These are phyloP conservation scores for Botrytis medusae DNA, from an alignment of 2,329 filamentous ascomycete genomes.

Conservation along the genomic window DNA sequence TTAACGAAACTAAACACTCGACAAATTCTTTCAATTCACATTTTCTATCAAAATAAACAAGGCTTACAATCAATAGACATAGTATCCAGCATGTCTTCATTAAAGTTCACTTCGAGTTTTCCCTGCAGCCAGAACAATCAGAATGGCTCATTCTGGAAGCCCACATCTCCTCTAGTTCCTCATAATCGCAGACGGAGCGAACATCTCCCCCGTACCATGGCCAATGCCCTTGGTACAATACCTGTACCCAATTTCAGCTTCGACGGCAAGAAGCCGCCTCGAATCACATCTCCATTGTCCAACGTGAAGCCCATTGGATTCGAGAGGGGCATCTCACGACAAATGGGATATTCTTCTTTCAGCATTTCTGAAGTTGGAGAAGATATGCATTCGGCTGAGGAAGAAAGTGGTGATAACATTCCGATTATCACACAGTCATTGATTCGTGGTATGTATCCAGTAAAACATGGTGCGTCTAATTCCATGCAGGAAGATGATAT, in stretches of 20 bases:
- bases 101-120: background rate
- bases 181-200: background rate
- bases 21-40: rapidly evolving
- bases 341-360: background rate
- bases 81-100: background rate
- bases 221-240: rapidly evolving
- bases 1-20: background rate
- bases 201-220: rapidly evolving
- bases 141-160: background rate
- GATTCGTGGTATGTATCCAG: rapidly evolving
- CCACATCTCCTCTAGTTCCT: rapidly evolving
- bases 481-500: background rate
- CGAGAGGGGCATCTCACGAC: background rate
- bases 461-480: rapidly evolving
- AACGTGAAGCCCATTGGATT: background rate
- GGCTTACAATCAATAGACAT: background rate
- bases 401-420: background rate
- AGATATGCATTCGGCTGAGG: rapidly evolving
- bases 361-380: background rate
- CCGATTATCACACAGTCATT: background rate
- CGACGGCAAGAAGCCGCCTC: background rate
- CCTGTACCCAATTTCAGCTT: background rate
- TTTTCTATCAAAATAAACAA: background rate
- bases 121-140: rapidly evolving
- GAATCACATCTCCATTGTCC: rapidly evolving